These are phyloP conservation scores for Exophiala calicioides DNA, from an alignment of 2,329 filamentous ascomycete genomes.

Conservation along the genomic window DNA sequence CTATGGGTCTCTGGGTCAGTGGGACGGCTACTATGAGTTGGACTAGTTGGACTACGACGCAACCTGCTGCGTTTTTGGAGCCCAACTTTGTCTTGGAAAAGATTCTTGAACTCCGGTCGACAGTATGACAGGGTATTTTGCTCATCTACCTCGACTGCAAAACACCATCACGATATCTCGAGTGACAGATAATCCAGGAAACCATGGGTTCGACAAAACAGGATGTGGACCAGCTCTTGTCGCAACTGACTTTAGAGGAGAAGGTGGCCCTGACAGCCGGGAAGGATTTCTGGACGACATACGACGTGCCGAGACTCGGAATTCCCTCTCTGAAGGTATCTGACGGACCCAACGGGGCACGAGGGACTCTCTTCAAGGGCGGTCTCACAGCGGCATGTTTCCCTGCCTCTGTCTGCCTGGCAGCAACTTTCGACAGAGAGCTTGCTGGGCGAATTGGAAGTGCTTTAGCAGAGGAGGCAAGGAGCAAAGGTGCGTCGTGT, in stretches of 20 bases:
- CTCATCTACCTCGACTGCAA: too few species aligned
- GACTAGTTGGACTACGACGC: too few species aligned
- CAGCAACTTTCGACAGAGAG: conserved; percentile 73
- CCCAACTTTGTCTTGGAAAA: too few species aligned
- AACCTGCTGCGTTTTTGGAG: too few species aligned
- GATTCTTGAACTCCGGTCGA: too few species aligned
- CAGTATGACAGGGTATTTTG: too few species aligned
- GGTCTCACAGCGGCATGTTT: conserved; percentile 64
- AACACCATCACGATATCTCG: too few species aligned
- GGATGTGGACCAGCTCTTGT: conserved; percentile 1
- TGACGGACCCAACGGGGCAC: conserved; percentile 69
- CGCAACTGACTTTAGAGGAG: conserved; percentile 12
- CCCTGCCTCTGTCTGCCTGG: conserved; percentile 69
- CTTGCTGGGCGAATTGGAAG: conserved; percentile 68
- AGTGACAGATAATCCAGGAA: too few species aligned
- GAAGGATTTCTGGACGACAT: conserved; percentile 69
- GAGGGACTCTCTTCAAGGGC: conserved; percentile 67
- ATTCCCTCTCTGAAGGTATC: conserved; percentile 66
- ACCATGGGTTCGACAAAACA: too few species aligned
- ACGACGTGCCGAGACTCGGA: conserved; percentile 60
- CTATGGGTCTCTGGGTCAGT: too few species aligned
- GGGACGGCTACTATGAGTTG: too few species aligned
- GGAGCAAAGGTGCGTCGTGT: conserved; percentile 72
- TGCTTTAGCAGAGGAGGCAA: conserved; percentile 70
- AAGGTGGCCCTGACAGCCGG: conserved; percentile 36